These are phyloP conservation scores for Syzygium oleosum DNA, from an alignment of 345 rosid genomes.

Conservation along the genomic window DNA sequence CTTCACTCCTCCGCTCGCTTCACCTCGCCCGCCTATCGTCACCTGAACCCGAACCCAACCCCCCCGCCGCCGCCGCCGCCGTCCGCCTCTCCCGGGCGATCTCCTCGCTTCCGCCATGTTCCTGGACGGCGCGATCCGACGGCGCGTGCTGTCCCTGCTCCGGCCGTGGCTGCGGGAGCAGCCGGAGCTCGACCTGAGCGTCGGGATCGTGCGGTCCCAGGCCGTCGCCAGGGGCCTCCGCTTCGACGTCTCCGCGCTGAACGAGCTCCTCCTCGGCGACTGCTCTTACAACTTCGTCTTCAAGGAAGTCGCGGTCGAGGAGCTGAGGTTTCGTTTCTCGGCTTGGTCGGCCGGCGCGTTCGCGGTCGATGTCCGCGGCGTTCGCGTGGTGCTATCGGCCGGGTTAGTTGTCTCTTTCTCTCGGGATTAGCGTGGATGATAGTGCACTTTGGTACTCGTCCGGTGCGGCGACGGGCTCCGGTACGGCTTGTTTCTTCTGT, in stretches of 20 bases:
- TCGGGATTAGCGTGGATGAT: not conserved
- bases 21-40: not conserved
- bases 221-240: constrained; percentile 35
- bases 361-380: constrained; percentile 49
- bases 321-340: constrained; percentile 45
- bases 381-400: constrained; percentile 30
- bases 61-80: not conserved
- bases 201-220: constrained; percentile 50
- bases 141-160: constrained; percentile 49
- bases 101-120: constrained; percentile 13
- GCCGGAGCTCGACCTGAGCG: constrained; percentile 51
- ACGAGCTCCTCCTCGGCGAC: constrained; percentile 35
- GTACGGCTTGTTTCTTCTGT: not conserved
- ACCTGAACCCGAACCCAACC: not conserved
- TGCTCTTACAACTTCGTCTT: constrained; percentile 24
- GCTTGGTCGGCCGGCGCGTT: constrained; percentile 64
- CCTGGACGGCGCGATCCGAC: constrained; percentile 27
- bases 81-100: not conserved
- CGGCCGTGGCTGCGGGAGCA: constrained; percentile 59
- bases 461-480: not conserved
- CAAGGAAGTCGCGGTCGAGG: constrained; percentile 41
- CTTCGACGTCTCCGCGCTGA: constrained; percentile 41
- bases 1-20: not conserved
- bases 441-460: not conserved
- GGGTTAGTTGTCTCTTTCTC: constrained; percentile 27